Base-by-base conservation (phyloP, 371 early-diverging fungal genomes). In the Saksenaea vasiformis region DNA sequence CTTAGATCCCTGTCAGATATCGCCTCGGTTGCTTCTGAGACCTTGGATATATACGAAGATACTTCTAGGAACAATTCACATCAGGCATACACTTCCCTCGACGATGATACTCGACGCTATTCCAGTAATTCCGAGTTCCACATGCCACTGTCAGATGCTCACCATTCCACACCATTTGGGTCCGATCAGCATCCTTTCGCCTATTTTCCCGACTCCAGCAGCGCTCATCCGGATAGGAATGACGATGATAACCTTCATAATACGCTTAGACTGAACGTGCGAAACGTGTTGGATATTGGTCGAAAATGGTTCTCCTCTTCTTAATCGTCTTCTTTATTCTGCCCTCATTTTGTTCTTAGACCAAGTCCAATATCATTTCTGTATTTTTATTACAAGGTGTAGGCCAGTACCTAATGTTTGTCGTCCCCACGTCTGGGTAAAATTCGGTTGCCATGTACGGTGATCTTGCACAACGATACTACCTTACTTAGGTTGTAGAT, bases 111-210 rank as follows among this genome's bases (percentile, higher is more conserved):
- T 8, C 61, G 67, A 57, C 68, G 74, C 37, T 66, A 66, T 17
- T 79, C 69, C 7, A 58, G 64, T 24, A 54, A 54, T 15, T 64
- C 68, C 43, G 64, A 70, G 60, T 44, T 66, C 36, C 65, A 66
- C 39, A 56, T 72, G 28, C 66, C 68, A 35, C 53, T 66, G 17
- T 56, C 56, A 22, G 69, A 72, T 51, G 28, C 38, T 31, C 24
- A 17, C 39, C 62, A 69, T 43, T 60, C 62, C n/a, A 43, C 79
- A 47, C 74, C 79, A 34, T 77, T 74, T 56, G 73, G 64, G 26
- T 68, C 73, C 54, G 75, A 79, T 10, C 73, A 74, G 22, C 77
- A 79, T 57, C 77, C 77, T 5, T 77, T 77, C 37, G 66, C 73
- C 14, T 76, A 74, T 43, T 74, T 76, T 58, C 64, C 62, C 35